These are phyloP conservation scores for Blastosporella zonata DNA, from an alignment of 1,284 basidiomycete species.

Conservation along the genomic window DNA sequence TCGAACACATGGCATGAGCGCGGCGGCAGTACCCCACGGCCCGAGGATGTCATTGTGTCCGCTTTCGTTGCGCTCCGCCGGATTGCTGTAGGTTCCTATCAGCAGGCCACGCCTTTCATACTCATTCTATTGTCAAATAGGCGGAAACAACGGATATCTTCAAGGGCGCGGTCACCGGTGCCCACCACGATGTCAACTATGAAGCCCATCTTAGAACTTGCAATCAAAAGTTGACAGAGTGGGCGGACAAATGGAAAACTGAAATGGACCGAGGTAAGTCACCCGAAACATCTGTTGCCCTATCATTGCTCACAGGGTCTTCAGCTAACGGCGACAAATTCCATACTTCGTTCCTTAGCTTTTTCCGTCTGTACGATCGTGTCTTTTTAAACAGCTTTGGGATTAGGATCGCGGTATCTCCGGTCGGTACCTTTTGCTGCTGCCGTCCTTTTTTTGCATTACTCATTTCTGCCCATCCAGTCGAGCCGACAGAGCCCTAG, in stretches of 20 bases:
- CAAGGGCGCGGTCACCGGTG: constrained; percentile 42
- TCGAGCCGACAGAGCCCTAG: constrained; percentile 51
- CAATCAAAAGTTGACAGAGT: constrained; percentile 66
- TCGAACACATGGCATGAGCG: constrained; percentile 68
- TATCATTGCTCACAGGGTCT: constrained; percentile 5
- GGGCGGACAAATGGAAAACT: constrained; percentile 64
- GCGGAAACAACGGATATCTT: constrained; percentile 76
- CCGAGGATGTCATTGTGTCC: constrained; percentile 75
- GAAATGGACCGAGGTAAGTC: constrained; percentile 66
- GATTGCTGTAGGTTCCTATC: constrained; percentile 55
- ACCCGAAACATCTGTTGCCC: constrained; percentile 5
- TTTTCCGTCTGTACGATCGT: constrained; percentile 73
- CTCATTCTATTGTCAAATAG: constrained; percentile 32
- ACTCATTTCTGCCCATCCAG: constrained; percentile 9
- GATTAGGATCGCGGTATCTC: constrained; percentile 57
- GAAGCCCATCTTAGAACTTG: constrained; percentile 67
- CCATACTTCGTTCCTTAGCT: constrained; percentile 66
- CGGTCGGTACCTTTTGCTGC: constrained; percentile 37
- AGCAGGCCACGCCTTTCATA: background rate
- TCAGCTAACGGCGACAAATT: constrained; percentile 65
- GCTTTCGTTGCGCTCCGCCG: constrained; percentile 72
- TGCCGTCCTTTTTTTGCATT: background rate
- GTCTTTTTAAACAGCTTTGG: constrained; percentile 82
- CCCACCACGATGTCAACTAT: constrained; percentile 62
- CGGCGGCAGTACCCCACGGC: constrained; percentile 51